phyloP scores from a whole-genome alignment of 768 basidiomycete genomes.

The Podaxis mareebaensis region DNA sequence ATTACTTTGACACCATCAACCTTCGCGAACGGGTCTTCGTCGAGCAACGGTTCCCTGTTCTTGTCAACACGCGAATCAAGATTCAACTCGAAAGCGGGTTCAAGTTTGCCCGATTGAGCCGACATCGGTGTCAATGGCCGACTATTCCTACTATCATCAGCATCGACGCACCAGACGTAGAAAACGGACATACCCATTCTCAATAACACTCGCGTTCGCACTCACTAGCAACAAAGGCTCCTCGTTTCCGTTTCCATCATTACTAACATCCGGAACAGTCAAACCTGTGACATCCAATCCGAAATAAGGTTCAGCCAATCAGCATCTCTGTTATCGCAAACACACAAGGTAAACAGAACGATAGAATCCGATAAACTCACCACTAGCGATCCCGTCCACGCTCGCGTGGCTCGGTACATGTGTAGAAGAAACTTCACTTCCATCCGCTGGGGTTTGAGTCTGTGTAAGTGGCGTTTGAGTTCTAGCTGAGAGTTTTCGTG shows the following conservation, averaged over 20 bases:
- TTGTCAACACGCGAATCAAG: neutral
- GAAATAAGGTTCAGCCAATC: neutral
- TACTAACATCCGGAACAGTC: conserved; percentile 3
- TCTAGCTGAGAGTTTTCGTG: neutral
- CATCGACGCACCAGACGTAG: neutral
- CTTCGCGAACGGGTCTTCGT: conserved; percentile 57
- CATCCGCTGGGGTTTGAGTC: neutral
- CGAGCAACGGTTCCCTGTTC: conserved; percentile 24
- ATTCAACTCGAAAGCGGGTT: conserved; percentile 27
- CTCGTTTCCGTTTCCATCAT: neutral
- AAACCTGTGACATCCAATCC: neutral
- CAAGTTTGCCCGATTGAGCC: conserved; percentile 10
- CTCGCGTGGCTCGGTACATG: neutral
- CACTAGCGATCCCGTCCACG: conserved; percentile 2
- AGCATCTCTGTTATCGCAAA: neutral
- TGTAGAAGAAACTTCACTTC: neutral
- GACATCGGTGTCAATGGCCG: conserved; percentile 2
- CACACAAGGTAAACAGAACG: neutral
- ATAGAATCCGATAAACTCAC: conserved; percentile 2
- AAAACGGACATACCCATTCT: neutral
- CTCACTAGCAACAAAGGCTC: neutral
- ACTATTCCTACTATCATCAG: neutral
- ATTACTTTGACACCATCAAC: conserved; percentile 53
- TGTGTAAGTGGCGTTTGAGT: neutral
- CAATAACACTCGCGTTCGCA: neutral